Base-by-base conservation (phyloP, 148 eudicot genomes). In the Rhododendron kiyosumense region DNA sequence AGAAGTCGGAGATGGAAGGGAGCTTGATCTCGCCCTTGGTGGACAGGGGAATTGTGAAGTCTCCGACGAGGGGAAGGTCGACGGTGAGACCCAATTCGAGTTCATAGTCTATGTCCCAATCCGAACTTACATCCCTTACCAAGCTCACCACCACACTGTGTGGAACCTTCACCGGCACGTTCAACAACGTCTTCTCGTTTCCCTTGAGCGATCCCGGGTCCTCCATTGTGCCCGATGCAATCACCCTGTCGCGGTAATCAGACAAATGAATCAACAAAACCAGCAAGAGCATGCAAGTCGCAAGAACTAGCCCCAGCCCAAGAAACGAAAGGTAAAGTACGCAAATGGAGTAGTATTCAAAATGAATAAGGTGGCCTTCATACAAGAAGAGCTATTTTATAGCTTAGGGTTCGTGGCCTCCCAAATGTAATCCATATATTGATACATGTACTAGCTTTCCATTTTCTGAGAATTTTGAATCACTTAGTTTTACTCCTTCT, bases 81-180 rank as follows among this genome's bases (percentile, higher is more conserved):
- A 92, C 41, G 36, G 91, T 85, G 41, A 92, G 91, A 36, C 84
- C 85, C 22, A 92, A 20, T 15, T 89, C 90, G 18, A 92, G 87
- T 43, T 86, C 84, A 49, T 92, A 92, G 92, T 91, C 94, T 6
- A 92, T 89, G 84, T 92, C 94, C 93, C 93, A 91, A 82, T 93
- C 94, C 0, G 89, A 85, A 24, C 90, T 89, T 0, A 93, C 84
- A 85, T 93, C 94, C 59, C 82, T 90, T 10, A 77, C 91, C 86
- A 93, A 81, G 85, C 87, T 91, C 83, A 88, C 87, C 81, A 93
- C 71, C 13, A 88, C 87, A 78, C 84, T 82, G 54, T 93, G 93
- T 30, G 94, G 89, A 73, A 90, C 92, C 87, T 86, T 89, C 78
- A 93, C 36, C 5, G 86, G 88, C 67, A 90, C 91, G 8, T 93